phyloP scores from a whole-genome alignment of 805 yeast genomes.

The Tetrapisispora namnaoensis region DNA sequence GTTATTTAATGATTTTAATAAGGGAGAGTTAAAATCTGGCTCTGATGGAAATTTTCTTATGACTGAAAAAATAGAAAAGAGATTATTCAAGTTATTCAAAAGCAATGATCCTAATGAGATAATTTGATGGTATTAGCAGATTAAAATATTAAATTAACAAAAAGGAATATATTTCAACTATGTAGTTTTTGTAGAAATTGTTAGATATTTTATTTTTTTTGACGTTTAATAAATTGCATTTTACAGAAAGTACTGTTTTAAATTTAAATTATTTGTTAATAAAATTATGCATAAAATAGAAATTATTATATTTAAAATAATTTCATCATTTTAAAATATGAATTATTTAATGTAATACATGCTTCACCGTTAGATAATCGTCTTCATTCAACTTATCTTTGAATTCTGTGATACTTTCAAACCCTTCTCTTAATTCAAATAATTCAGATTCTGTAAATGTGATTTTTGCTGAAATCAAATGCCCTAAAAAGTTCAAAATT shows the following conservation, averaged over 20 bases:
- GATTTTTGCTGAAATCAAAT: conserved; percentile 37
- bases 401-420: conserved; percentile 33
- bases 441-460: conserved; percentile 38
- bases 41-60: conserved; percentile 37
- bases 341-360: conserved; percentile 2
- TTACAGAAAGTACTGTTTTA: conserved; percentile 28
- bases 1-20: conserved; percentile 21
- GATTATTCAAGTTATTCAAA: conserved; percentile 39
- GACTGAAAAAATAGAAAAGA: conserved; percentile 41
- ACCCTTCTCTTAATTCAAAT: conserved; percentile 28
- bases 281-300: not conserved
- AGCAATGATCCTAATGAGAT: conserved; percentile 41
- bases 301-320: not conserved
- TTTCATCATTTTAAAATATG: conserved; percentile 1
- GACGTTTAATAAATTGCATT: conserved; percentile 28
- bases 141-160: not conserved
- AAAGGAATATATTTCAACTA: not conserved
- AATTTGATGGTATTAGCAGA: not conserved
- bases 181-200: not conserved
- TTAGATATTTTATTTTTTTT: conserved; percentile 2
- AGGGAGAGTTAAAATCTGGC: conserved; percentile 33
- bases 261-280: not conserved
- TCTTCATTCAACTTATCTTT: conserved; percentile 45
- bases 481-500: conserved; percentile 40
- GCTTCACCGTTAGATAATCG: conserved; percentile 34